Percentiles rank a stretch among this genome's conserved stretches.
Evolutionary conservation across 768 basidiomycete genomes (phyloP).

Genomic region (Kwoniella bestiolae): DNA sequence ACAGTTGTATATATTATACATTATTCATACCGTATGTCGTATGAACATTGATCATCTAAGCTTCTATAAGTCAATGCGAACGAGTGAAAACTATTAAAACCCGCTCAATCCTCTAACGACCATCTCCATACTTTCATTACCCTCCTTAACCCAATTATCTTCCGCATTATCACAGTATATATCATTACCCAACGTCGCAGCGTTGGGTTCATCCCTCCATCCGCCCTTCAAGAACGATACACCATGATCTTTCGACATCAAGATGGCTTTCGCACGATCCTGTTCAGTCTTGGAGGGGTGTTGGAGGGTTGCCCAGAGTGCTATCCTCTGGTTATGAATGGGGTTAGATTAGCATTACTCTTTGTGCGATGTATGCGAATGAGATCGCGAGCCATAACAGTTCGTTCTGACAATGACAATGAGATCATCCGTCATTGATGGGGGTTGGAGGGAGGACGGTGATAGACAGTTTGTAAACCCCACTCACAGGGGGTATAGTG

Average conservation of each 20-base stretch:
- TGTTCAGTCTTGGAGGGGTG: constrained; percentile 4
- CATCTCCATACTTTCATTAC: neutral
- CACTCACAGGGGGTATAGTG: constrained; percentile 13
- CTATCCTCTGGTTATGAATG: no score
- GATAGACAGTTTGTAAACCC: no score
- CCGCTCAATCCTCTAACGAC: constrained; percentile 1
- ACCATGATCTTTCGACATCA: constrained; percentile 2
- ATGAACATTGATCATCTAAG: no score
- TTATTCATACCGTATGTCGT: no score
- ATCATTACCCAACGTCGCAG: neutral
- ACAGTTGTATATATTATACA: neutral
- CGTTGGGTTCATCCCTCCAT: constrained; percentile 6
- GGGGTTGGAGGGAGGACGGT: neutral
- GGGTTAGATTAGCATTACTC: no score
- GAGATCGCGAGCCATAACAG: neutral
- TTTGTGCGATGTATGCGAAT: no score
- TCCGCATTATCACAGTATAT: neutral
- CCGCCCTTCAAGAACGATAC: neutral
- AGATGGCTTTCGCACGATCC: neutral
- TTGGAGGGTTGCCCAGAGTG: neutral
- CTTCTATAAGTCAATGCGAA: no score
- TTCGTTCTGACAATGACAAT: no score
- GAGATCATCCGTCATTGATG: neutral
- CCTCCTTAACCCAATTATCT: constrained; percentile 5
- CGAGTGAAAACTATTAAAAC: no score